Conservation (phyloP, 179 eudicot species). For the Silene noctiflora region DNA sequence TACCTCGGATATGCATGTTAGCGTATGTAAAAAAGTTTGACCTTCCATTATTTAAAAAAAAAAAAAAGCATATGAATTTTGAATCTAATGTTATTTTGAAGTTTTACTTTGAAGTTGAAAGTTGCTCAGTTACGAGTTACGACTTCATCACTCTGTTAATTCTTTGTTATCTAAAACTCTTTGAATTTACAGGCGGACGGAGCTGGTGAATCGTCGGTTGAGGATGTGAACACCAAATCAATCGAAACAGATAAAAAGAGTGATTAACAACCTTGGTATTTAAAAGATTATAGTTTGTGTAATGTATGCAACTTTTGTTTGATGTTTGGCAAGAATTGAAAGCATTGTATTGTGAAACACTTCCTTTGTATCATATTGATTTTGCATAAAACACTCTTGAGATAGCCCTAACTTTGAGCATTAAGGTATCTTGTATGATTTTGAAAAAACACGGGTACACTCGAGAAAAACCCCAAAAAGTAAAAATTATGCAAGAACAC, state of each 20-base stretch:
- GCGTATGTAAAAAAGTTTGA: too few species aligned
- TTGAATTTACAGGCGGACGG: constrained; percentile 19
- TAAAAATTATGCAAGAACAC: too few species aligned
- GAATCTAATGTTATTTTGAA: too few species aligned
- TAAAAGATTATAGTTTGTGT: constrained; percentile 9
- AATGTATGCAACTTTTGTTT: constrained; percentile 14
- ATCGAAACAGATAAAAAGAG: constrained; percentile 18
- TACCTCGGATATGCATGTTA: too few species aligned
- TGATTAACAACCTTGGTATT: constrained; percentile 14
- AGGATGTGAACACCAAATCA: constrained; percentile 12
- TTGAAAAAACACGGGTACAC: too few species aligned
- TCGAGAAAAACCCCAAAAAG: too few species aligned
- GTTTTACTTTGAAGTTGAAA: neutral
- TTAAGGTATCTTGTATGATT: too few species aligned
- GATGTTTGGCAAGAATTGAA: constrained; percentile 10
- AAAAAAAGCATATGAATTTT: too few species aligned
- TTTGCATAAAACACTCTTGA: neutral
- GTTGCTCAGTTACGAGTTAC: neutral
- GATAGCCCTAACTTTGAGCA: neutral
- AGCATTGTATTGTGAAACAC: constrained; percentile 9
- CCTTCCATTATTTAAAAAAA: too few species aligned
- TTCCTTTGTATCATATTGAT: neutral
- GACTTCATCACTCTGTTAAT: neutral
- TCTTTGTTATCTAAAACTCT: neutral
- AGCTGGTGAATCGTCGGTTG: constrained; percentile 19